Percentiles rank a stretch among this genome's conserved stretches.
Conservation (phyloP, 306 rosid species). For the Ormosia semicastrata region DNA sequence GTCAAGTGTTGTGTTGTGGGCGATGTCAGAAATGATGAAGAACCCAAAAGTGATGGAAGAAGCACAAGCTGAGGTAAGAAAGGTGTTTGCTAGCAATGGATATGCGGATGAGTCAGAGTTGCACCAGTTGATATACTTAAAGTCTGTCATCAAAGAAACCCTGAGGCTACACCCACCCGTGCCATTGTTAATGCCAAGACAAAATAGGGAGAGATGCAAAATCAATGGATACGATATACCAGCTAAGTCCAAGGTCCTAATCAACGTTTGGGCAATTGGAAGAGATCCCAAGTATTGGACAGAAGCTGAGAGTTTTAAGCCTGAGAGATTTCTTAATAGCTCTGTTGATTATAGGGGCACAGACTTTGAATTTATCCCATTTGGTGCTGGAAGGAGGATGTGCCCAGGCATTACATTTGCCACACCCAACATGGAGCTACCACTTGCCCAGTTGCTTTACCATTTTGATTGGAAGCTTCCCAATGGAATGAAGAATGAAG, state of each 20-base stretch:
- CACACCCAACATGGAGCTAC: conserved; percentile 14
- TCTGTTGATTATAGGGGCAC: conserved; percentile 22
- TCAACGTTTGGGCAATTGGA: conserved; percentile 34
- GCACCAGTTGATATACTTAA: conserved; percentile 20
- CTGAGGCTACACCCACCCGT: conserved; percentile 29
- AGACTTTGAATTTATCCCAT: conserved; percentile 27
- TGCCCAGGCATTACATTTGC: conserved; percentile 36
- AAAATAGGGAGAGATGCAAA: conserved; percentile 9
- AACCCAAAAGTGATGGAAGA: conserved; percentile 37
- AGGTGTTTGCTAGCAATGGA: conserved; percentile 13
- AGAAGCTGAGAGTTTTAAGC: conserved; percentile 29
- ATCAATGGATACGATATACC: conserved; percentile 24
- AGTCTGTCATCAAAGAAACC: conserved; percentile 31
- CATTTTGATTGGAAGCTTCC: conserved; percentile 41
- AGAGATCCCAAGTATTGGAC: conserved; percentile 36
- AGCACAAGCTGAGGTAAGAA: conserved; percentile 40
- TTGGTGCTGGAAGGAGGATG: conserved; percentile 32
- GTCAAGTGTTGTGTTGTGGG: conserved; percentile 30
- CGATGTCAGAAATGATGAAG: conserved; percentile 40
- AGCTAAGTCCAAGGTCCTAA: not conserved
- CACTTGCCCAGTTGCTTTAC: conserved; percentile 23
- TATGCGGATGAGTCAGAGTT: conserved; percentile 18
- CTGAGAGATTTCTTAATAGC: not conserved
- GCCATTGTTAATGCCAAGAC: conserved; percentile 31
- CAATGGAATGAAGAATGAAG: conserved; percentile 17